Evolutionary conservation across 345 rosid genomes (phyloP).

Genomic region (Isatis tinctoria): DNA sequence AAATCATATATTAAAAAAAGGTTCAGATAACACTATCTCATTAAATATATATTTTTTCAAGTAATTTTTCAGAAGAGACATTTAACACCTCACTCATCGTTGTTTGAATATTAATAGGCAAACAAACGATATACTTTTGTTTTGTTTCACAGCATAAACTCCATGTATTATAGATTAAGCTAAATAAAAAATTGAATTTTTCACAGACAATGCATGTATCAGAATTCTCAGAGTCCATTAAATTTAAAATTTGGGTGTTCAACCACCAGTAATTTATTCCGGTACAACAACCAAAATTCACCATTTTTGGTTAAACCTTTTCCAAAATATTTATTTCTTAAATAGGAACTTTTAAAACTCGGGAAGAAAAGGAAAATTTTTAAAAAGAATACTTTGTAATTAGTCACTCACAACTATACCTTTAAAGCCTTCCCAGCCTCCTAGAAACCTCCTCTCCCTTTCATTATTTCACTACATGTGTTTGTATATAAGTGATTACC

Average conservation of each 20-base stretch:
- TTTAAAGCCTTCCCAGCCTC: constrained; percentile 4
- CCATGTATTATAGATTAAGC: neutral
- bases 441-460: constrained; percentile 7
- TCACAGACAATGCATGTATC: neutral
- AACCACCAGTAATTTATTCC: neutral
- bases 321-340: constrained; percentile 1
- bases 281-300: neutral
- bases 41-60: too few species aligned
- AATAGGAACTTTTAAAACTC: neutral
- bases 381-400: neutral
- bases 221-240: constrained; percentile 1
- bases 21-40: too few species aligned
- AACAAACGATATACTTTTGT: too few species aligned
- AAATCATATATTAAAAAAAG: too few species aligned
- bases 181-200: neutral
- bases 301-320: constrained; percentile 2
- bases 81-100: too few species aligned
- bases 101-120: too few species aligned
- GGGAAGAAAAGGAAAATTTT: neutral
- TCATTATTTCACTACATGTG: neutral
- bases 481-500: neutral
- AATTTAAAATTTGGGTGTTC: neutral
- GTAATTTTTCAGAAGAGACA: too few species aligned
- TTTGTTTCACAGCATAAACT: neutral
- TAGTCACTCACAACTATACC: constrained; percentile 4